Conservation (phyloP, 177 flowering plant species). For the Tripterygium wilfordii region DNA sequence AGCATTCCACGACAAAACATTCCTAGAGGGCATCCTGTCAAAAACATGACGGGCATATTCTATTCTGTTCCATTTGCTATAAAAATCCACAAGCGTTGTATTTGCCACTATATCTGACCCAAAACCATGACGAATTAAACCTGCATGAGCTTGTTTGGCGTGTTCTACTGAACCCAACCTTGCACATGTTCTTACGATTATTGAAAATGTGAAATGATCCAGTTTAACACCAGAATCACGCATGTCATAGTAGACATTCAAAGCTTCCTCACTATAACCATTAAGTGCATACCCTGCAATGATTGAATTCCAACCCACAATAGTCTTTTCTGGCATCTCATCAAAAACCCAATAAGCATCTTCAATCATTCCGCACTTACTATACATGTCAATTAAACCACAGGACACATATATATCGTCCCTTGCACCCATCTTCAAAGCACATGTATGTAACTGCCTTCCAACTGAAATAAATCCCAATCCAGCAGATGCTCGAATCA, state of each 20-base stretch:
- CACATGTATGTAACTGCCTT: slow-evolving; percentile 59
- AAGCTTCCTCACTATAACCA: slow-evolving; percentile 78
- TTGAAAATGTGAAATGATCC: slow-evolving; percentile 80
- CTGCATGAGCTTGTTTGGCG: slow-evolving; percentile 89
- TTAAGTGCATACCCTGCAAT: slow-evolving; percentile 79
- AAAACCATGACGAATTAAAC: slow-evolving; percentile 69
- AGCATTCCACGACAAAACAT: slow-evolving; percentile 82
- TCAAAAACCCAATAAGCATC: slow-evolving; percentile 68
- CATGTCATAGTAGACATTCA: slow-evolving; percentile 64
- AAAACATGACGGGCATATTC: slow-evolving; percentile 73
- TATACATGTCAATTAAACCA: slow-evolving; percentile 77
- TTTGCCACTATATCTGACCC: slow-evolving; percentile 66
- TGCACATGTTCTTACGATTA: slow-evolving; percentile 53
- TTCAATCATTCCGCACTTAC: slow-evolving; percentile 69
- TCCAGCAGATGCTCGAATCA: slow-evolving; percentile 60
- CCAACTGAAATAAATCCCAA: slow-evolving; percentile 47
- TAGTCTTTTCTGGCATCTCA: slow-evolving; percentile 67
- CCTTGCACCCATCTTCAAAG: slow-evolving; percentile 47
- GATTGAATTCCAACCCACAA: slow-evolving; percentile 82
- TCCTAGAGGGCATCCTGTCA: slow-evolving; percentile 62
- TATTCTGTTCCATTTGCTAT: slow-evolving; percentile 83
- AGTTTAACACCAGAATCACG: slow-evolving; percentile 57
- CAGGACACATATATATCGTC: slow-evolving; percentile 53
- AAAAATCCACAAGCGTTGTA: slow-evolving; percentile 75
- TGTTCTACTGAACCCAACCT: slow-evolving; percentile 66